Base-by-base conservation (phyloP, 2,329 filamentous ascomycete genomes). In the Fusarium austroafricanum region DNA sequence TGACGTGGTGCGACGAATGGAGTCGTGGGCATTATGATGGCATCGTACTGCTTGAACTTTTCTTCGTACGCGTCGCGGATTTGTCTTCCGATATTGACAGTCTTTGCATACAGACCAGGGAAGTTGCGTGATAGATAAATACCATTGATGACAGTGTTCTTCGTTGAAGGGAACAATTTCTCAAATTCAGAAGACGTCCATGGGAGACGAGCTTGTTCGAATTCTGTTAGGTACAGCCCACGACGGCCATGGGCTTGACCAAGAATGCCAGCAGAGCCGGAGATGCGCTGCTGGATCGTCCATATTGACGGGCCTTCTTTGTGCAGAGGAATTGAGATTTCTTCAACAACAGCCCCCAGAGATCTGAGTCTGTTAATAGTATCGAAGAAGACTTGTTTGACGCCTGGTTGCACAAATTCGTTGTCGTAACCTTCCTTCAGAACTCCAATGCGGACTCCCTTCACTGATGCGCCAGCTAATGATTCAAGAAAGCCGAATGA, bases 61-160 rank as follows among this genome's bases (percentile, higher is more conserved):
- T 54, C 56, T 44, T 86, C 80, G 51, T 84, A 86, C 2, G 79
- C 79, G 31, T 83, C 83, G n/a, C 80, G 75, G 11, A 86, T 77
- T 57, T 81, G 78, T 6, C 82, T 78, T 0, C 80, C 79, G 2
- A 85, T 76, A 67, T 86, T 86, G n/a, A 82, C 78, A 0, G 82
- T 78, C 67, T 84, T 84, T n/a, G 79, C 79, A 39, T 84, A 82
- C 0, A 86, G 72, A 2, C 78, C 75, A 0, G 83, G 84, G 18
- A 57, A 84, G 83, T 4, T 75, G 71, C 11, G 82, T 74, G 35
- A 76, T 0, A 84, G 77, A 50, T 86, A 86, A 0, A 83, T 68
- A 1, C 84, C 84, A 47, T 86, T 85, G 46, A 86, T 80, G 45
- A 85, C 81, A 6, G 84, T 84, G 65, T 87, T 87, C 63, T 86